Evolutionary conservation across 345 rosid species (phyloP).

Genomic region (Eucalyptus albens): DNA sequence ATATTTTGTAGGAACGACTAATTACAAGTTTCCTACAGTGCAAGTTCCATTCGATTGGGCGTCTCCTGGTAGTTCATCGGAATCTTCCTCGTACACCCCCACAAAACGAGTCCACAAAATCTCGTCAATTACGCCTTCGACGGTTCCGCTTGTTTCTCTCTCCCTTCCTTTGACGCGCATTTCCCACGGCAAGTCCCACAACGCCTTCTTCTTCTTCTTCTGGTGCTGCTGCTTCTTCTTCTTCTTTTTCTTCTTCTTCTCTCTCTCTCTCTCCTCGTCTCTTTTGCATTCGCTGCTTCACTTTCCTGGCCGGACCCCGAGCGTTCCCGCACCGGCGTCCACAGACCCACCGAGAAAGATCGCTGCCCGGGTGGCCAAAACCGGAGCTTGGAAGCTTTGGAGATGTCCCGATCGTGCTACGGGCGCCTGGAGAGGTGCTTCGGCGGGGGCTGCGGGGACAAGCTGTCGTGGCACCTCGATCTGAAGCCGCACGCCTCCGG

Average conservation of each 20-base stretch:
- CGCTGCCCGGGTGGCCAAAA: neutral
- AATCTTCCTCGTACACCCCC: neutral
- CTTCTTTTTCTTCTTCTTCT: neutral
- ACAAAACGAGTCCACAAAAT: neutral
- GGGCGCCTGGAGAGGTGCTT: conserved; percentile 31
- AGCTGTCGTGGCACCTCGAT: conserved; percentile 36
- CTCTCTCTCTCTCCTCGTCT: no score
- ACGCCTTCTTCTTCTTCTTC: neutral
- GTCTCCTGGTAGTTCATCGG: neutral
- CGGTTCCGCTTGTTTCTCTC: neutral
- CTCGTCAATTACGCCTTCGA: neutral
- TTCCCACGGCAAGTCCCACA: neutral
- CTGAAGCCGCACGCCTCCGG: conserved; percentile 53
- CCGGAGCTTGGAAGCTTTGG: neutral
- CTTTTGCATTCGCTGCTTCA: neutral
- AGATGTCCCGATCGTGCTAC: conserved; percentile 20
- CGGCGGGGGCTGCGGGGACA: conserved; percentile 20
- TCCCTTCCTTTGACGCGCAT: neutral
- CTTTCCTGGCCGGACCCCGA: neutral
- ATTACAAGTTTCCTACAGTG: neutral
- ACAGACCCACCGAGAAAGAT: neutral
- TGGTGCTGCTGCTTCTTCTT: no score
- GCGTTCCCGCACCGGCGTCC: neutral
- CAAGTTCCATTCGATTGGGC: neutral
- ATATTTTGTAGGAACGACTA: neutral